Evolutionary conservation across 345 rosid species (phyloP).

Genomic region (Aquilaria malaccensis): DNA sequence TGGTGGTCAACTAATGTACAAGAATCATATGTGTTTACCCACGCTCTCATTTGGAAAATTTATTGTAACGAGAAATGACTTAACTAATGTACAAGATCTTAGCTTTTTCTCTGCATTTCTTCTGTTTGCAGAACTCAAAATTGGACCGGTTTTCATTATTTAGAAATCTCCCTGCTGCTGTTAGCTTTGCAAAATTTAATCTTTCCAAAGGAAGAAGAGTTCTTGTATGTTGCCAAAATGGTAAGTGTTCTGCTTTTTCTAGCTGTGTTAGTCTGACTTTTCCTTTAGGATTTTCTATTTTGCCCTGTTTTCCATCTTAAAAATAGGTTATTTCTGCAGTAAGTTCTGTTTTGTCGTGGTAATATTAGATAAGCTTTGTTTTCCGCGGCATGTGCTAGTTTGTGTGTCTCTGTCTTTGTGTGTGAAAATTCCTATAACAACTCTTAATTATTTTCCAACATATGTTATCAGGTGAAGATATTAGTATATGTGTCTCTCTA

Average conservation of each 20-base stretch:
- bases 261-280: neutral
- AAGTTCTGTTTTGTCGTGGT: neutral
- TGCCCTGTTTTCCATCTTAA: neutral
- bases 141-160: slow-evolving; percentile 61
- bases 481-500: slow-evolving; percentile 70
- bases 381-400: too few relatives aligned
- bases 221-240: slow-evolving; percentile 72
- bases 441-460: slow-evolving; percentile 9
- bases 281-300: neutral
- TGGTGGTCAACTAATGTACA: too few relatives aligned
- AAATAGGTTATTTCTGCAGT: neutral
- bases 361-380: neutral
- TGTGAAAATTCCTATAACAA: neutral
- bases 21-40: too few relatives aligned
- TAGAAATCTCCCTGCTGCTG: slow-evolving; percentile 54
- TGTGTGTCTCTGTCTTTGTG: too few relatives aligned
- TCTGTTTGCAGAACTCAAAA: slow-evolving; percentile 57
- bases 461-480: slow-evolving; percentile 71
- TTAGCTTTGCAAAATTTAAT: slow-evolving; percentile 45
- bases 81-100: too few relatives aligned
- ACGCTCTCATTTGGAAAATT: too few relatives aligned
- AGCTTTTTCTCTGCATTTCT: neutral
- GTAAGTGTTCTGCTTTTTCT: slow-evolving; percentile 27
- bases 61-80: too few relatives aligned
- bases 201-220: slow-evolving; percentile 49